A percentile compares a stretch with the other conserved stretches of the same genome.
Evolutionary conservation across 768 basidiomycete genomes (phyloP).

Genomic region (Austroboletus eburneus): DNA sequence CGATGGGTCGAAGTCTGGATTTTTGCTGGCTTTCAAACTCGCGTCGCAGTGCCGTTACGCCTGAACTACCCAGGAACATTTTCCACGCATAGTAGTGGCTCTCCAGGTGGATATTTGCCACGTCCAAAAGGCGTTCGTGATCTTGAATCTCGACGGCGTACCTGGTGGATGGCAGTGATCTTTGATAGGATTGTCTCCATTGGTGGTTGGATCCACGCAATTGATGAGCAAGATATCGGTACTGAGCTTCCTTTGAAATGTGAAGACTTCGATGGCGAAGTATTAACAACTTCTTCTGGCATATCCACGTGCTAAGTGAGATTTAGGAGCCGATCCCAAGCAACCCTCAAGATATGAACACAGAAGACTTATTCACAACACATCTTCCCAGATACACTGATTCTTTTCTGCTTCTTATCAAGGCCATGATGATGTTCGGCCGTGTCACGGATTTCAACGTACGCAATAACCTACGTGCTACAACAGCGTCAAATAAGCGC

Average conservation of each 20-base stretch:
- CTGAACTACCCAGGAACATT: conserved; percentile 86
- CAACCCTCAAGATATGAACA: conserved; percentile 72
- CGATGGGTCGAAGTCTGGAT: conserved; percentile 92
- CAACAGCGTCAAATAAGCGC: conserved; percentile 62
- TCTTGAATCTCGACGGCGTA: conserved; percentile 71
- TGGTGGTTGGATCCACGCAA: conserved; percentile 82
- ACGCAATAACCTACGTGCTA: conserved; percentile 62
- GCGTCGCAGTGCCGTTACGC: conserved; percentile 76
- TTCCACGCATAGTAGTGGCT: conserved; percentile 58
- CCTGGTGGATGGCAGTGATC: conserved; percentile 90
- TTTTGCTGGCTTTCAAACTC: conserved; percentile 80
- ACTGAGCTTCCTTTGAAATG: conserved; percentile 77
- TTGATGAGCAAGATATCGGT: conserved; percentile 80
- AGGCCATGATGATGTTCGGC: conserved; percentile 81
- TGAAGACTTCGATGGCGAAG: conserved; percentile 74
- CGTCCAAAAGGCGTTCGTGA: conserved; percentile 75
- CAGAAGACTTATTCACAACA: conserved; percentile 59
- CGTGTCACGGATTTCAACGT: conserved; percentile 83
- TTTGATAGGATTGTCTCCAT: conserved; percentile 81
- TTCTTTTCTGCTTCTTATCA: conserved; percentile 76
- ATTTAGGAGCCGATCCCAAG: conserved; percentile 54
- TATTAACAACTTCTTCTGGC: conserved; percentile 29
- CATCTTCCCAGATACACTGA: conserved; percentile 80
- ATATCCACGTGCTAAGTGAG: conserved; percentile 11
- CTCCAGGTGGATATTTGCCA: conserved; percentile 76